Base-by-base conservation (phyloP, 176 grass and related monocot species). In the Bolboschoenus planiculmis region DNA sequence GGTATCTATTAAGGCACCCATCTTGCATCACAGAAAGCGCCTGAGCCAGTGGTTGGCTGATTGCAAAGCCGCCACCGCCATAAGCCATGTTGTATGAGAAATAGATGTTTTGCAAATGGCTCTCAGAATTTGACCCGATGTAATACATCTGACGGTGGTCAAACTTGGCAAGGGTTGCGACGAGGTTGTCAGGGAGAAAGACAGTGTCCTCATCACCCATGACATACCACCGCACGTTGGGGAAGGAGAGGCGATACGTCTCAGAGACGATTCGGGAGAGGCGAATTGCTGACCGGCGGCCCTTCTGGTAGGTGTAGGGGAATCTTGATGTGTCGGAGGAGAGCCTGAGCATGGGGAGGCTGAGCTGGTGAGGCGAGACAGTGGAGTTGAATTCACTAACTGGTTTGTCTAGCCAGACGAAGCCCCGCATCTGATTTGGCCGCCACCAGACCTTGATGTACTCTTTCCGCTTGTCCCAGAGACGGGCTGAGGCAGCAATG, bases 1-100 rank as follows among this genome's bases (percentile, higher is more conserved):
- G 95, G 87, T 97, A 97, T 1, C 95, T 90, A 44, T 81, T 82
- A 72, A 97, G 78, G 90, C 95, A 97, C 0, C 92, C 86, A 53
- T 97, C 95, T 89, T 97, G 95, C 65, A 97, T 87, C 34, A 80
- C 56, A 5, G 90, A 43, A 27, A 98, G 95, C 34, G 92, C 88
- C 83, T 85, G 84, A 2, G 92, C 95, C 10, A 98, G 92, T 2
- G 95, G 87, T 0, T 81, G 78, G 88, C 95, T 98, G 78, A 98
- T 95, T 85, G 95, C 95, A 78, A 98, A 95, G 0, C 95, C 92
- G 43, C 92, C 92, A 44, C 95, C 92, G 48, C 95, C 95, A 86
- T 90, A 98, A n/a, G 95, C 95, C 95, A 98, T 98, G 44, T 86
- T 88, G 89, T 94, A 94, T 31, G 95, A 98, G 85, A 95, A 98